A percentile compares a stretch with the other conserved stretches of the same genome.
Conservation (phyloP, 2,329 filamentous ascomycete species). For the Trichophyton mentagrophytes region DNA sequence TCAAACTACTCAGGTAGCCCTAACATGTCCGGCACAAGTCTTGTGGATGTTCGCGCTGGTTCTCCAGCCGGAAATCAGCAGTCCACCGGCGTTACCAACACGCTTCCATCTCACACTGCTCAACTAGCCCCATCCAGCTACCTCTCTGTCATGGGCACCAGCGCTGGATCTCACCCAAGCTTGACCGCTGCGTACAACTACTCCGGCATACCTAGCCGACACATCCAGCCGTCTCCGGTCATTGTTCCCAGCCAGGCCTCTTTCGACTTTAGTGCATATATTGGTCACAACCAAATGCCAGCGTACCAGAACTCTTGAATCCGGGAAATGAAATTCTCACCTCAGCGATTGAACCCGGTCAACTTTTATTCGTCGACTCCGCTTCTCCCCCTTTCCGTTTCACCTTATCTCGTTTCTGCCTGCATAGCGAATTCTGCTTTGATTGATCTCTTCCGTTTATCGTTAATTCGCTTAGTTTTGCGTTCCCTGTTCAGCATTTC, state of each 20-base stretch:
- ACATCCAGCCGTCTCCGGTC: slow-evolving; percentile 18
- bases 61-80: slow-evolving; percentile 35
- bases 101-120: neutral
- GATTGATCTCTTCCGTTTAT: neutral
- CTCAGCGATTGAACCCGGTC: neutral
- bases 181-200: slow-evolving; percentile 23
- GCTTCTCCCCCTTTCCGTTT: neutral
- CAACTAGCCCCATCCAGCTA: neutral
- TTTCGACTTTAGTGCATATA: slow-evolving; percentile 29
- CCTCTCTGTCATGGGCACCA: slow-evolving; percentile 17
- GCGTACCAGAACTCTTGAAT: slow-evolving; percentile 11
- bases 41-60: slow-evolving; percentile 35
- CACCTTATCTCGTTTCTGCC: neutral
- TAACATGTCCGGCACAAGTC: slow-evolving; percentile 36
- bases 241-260: slow-evolving; percentile 16
- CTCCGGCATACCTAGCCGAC: slow-evolving; percentile 17
- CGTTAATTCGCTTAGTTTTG: neutral
- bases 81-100: slow-evolving; percentile 14
- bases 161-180: slow-evolving; percentile 19
- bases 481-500: slow-evolving; percentile 6
- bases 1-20: slow-evolving; percentile 22
- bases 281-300: slow-evolving; percentile 19
- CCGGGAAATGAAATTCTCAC: neutral
- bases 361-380: neutral
- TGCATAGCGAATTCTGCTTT: slow-evolving; percentile 3